Evolutionary conservation across 2,329 filamentous ascomycete species (phyloP).

Genomic region (Neofusicoccum umdonicola): DNA sequence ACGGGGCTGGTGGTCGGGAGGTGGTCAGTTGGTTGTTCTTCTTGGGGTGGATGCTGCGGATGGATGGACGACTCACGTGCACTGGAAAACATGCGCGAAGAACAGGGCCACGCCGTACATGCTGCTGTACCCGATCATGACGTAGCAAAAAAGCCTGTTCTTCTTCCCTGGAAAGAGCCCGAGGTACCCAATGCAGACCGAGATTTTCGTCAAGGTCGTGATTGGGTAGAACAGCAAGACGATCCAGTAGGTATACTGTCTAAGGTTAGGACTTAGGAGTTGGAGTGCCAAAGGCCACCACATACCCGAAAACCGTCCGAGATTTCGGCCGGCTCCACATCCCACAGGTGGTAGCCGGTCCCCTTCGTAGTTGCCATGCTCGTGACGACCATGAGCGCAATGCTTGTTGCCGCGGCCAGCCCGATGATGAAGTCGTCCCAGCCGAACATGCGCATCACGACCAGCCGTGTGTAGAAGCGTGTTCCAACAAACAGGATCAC

Average conservation of each 20-base stretch:
- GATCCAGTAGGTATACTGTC: neutral
- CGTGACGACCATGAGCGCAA: constrained; percentile 26
- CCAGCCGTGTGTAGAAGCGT: constrained; percentile 27
- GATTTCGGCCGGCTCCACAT: neutral
- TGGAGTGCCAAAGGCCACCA: too few species aligned
- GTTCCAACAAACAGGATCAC: constrained; percentile 16
- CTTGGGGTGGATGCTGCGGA: neutral
- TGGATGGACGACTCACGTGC: neutral
- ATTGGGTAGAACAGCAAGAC: constrained; percentile 20
- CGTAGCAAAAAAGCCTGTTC: constrained; percentile 29
- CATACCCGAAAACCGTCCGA: neutral
- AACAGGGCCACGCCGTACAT: constrained; percentile 24
- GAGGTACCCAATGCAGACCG: constrained; percentile 29
- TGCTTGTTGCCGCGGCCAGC: constrained; percentile 23
- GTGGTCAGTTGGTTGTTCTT: too few species aligned
- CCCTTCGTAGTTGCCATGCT: constrained; percentile 26
- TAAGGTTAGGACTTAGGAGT: too few species aligned
- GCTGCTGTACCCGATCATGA: constrained; percentile 27
- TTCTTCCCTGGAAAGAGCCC: constrained; percentile 26
- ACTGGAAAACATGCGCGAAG: constrained; percentile 23
- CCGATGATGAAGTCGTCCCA: constrained; percentile 29
- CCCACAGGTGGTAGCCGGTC: constrained; percentile 30
- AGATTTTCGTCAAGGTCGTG: constrained; percentile 25
- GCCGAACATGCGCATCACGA: constrained; percentile 26
- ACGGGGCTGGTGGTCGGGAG: constrained; percentile 8